Percentiles rank a stretch among this genome's conserved stretches.
Conservation (phyloP, 257 asterid species). For the Echites panduratus region DNA sequence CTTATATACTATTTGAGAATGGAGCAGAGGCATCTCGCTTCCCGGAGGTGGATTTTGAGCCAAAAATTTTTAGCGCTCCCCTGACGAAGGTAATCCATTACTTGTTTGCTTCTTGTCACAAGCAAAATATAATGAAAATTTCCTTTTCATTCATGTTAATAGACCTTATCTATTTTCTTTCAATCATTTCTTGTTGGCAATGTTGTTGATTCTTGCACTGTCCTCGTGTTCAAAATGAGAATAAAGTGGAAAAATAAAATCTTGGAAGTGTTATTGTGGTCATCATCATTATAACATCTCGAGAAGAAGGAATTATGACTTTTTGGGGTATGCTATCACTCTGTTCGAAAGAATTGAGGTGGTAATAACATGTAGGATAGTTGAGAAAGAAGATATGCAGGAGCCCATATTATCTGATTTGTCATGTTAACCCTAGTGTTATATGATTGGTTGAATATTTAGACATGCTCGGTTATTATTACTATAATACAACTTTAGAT, state of each 20-base stretch:
- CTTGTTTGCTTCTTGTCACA: slow-evolving; percentile 2
- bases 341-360: not conserved
- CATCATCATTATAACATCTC: not conserved
- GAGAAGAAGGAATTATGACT: not conserved
- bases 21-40: slow-evolving; percentile 55
- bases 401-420: not conserved
- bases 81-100: slow-evolving; percentile 57
- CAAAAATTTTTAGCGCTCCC: slow-evolving; percentile 47
- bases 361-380: not conserved
- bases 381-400: not conserved
- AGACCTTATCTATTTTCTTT: too few species aligned
- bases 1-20: slow-evolving; percentile 61
- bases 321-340: not conserved
- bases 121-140: not conserved
- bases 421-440: not conserved
- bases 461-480: not conserved
- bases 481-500: not conserved
- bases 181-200: not conserved
- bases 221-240: not conserved
- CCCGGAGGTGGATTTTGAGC: slow-evolving; percentile 56
- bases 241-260: not conserved
- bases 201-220: slow-evolving; percentile 8
- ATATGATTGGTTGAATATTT: not conserved
- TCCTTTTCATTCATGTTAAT: not conserved
- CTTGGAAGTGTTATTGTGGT: not conserved